These are phyloP conservation scores for Hyphopichia homilentoma DNA, from an alignment of 805 yeast genomes.

Conservation along the genomic window DNA sequence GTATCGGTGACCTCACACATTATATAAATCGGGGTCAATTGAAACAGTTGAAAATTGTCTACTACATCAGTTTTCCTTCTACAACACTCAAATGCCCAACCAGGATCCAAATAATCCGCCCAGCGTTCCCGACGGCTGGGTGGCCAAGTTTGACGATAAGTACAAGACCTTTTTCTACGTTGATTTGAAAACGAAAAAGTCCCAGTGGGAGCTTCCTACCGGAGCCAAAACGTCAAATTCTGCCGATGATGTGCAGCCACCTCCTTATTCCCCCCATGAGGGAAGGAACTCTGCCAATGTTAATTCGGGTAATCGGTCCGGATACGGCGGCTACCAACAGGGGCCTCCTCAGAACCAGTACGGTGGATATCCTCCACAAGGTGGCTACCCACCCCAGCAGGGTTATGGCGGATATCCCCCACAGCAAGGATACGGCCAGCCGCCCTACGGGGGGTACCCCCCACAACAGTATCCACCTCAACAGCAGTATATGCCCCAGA, in stretches of 20 bases:
- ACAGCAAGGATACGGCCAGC: slow-evolving; percentile 20
- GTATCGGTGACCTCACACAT: too few relatives aligned
- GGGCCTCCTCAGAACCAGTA: slow-evolving; percentile 8
- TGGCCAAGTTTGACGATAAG: slow-evolving; percentile 67
- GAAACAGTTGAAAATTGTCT: too few relatives aligned
- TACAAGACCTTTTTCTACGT: slow-evolving; percentile 80
- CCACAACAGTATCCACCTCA: slow-evolving; percentile 26
- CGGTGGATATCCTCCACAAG: slow-evolving; percentile 11
- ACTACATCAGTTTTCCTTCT: too few relatives aligned
- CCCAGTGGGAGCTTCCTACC: slow-evolving; percentile 88
- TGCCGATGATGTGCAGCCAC: slow-evolving; percentile 36
- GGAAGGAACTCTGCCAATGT: slow-evolving; percentile 1
- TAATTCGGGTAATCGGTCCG: slow-evolving; percentile 1
- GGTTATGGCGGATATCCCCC: slow-evolving; percentile 26
- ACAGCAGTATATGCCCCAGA: slow-evolving; percentile 28
- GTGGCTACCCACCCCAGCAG: slow-evolving; percentile 16
- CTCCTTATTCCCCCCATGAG: slow-evolving; percentile 28
- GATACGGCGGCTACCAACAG: slow-evolving; percentile 13
- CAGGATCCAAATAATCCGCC: slow-evolving; percentile 40
- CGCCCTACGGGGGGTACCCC: slow-evolving; percentile 26
- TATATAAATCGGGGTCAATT: too few relatives aligned
- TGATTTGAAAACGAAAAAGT: slow-evolving; percentile 61
- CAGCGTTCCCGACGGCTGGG: slow-evolving; percentile 64
- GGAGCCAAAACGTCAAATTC: slow-evolving; percentile 35
- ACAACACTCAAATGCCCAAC: too few relatives aligned